phyloP scores from a whole-genome alignment of 805 yeast genomes.

The Tetrapisispora taiwanensis region DNA sequence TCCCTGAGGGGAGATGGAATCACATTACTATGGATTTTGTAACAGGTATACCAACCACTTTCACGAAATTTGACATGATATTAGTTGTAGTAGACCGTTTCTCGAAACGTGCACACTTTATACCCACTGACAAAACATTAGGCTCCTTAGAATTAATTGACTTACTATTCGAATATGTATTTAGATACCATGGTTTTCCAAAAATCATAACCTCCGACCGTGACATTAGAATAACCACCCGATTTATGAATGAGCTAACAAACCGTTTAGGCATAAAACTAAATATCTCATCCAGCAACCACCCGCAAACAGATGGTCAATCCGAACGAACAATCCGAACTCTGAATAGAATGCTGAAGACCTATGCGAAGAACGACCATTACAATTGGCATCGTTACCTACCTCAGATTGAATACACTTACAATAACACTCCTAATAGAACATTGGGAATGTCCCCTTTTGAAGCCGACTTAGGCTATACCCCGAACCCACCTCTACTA shows the following conservation, averaged over 20 bases:
- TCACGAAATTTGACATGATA: slow-evolving; percentile 4
- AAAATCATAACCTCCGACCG: slow-evolving; percentile 4
- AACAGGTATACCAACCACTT: slow-evolving; percentile 8
- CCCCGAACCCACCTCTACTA: slow-evolving; percentile 5
- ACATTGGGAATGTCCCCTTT: slow-evolving; percentile 1
- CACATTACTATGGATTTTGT: slow-evolving; percentile 13
- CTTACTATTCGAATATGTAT: slow-evolving; percentile 6
- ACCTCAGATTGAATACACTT: too few relatives aligned
- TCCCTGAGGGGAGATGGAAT: slow-evolving; percentile 13
- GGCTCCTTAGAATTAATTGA: slow-evolving; percentile 9
- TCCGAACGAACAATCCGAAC: too few relatives aligned
- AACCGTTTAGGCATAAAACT: too few relatives aligned
- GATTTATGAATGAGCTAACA: too few relatives aligned
- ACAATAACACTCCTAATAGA: not conserved
- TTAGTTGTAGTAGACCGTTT: slow-evolving; percentile 13
- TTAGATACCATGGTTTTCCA: slow-evolving; percentile 12
- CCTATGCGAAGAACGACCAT: too few relatives aligned
- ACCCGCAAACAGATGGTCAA: too few relatives aligned
- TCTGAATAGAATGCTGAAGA: too few relatives aligned
- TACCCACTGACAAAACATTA: slow-evolving; percentile 5
- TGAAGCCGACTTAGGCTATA: slow-evolving; percentile 5
- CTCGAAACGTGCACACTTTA: slow-evolving; percentile 11
- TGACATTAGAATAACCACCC: too few relatives aligned
- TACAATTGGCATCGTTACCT: too few relatives aligned
- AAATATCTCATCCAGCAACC: too few relatives aligned